Base-by-base conservation (phyloP, 163 green algal species). In the Picocystis sp. region DNA sequence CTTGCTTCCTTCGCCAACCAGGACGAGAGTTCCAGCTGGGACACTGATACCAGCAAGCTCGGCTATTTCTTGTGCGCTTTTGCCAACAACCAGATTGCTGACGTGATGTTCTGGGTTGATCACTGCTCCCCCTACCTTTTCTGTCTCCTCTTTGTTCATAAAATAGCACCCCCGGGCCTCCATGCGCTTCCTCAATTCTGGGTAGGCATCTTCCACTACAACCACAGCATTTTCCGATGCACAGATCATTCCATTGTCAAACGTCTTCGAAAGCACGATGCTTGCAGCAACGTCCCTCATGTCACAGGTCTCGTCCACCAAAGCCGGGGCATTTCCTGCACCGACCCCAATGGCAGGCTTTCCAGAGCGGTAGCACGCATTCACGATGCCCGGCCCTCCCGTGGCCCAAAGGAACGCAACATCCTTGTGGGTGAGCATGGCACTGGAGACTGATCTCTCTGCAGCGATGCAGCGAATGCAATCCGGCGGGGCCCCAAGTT, bases 231-330 rank as follows among this genome's bases (percentile, higher is more conserved):
- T 73, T 69, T 84, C 76, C 1, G 44, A 63, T 21, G 76, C 76
- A 57, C 76, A 84, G 55, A 84, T 84, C n/a, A 85, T 73, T 22
- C 76, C 76, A 45, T 84, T 84, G 61, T 84, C 76, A 56, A 84
- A 84, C 13, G 76, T 84, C 71, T 84, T 83, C 52, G 63, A 77
- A 23, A 85, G 52, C 42, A 83, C 51, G 50, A 83, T 73, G 42
- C 47, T 65, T 3, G 79, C 76, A 1, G 75, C 75, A 61, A 76
- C 71, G 45, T 72, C 50, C 5, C 29, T 5, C 11, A 84, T 56
- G 59, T 79, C 58, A 21, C 75, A 75, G 10, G 63, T 77, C 35
- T 76, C 74, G 47, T 85, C 76, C 33, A 84, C 77, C 11, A 84
- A 70, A 2, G 76, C 76, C 17, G 76, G 73, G 2, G 73, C 79